Percentiles rank a stretch among this genome's conserved stretches.
Conservation (phyloP, 2,329 filamentous ascomycete species). For the Pseudogymnoascus sp. region DNA sequence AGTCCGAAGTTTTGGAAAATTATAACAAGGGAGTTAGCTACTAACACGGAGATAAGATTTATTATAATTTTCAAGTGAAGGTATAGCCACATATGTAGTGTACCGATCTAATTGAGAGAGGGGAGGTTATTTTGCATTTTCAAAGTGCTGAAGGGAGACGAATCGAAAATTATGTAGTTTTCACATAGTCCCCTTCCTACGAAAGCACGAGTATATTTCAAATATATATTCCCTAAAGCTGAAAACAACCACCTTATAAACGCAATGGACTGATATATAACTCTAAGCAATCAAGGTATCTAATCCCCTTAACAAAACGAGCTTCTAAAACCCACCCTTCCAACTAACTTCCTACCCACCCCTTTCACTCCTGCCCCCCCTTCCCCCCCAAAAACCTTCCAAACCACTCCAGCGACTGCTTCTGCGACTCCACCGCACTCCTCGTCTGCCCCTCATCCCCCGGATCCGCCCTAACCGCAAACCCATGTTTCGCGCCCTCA, state of each 20-base stretch:
- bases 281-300: not conserved
- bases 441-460: conserved; percentile 29
- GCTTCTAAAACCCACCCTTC: not conserved
- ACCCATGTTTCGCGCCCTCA: conserved; percentile 35
- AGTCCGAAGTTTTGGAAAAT: not conserved
- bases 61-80: not conserved
- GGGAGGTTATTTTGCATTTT: not conserved
- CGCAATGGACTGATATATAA: not conserved
- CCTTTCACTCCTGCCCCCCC: not conserved
- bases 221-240: not conserved
- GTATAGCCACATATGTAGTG: not conserved
- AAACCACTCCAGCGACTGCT: conserved; percentile 34
- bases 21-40: not conserved
- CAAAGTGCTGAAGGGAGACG: not conserved
- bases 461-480: conserved; percentile 31
- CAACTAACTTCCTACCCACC: not conserved
- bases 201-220: not conserved
- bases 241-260: not conserved
- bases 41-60: not conserved
- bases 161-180: not conserved
- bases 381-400: conserved; percentile 11
- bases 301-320: not conserved
- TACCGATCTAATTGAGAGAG: not conserved
- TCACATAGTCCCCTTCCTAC: not conserved
- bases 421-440: conserved; percentile 30